Percentiles rank a stretch among this genome's conserved stretches.
Evolutionary conservation across 169 alveolate genomes (phyloP).

Genomic region (Cryptosporidium xiaoi): DNA sequence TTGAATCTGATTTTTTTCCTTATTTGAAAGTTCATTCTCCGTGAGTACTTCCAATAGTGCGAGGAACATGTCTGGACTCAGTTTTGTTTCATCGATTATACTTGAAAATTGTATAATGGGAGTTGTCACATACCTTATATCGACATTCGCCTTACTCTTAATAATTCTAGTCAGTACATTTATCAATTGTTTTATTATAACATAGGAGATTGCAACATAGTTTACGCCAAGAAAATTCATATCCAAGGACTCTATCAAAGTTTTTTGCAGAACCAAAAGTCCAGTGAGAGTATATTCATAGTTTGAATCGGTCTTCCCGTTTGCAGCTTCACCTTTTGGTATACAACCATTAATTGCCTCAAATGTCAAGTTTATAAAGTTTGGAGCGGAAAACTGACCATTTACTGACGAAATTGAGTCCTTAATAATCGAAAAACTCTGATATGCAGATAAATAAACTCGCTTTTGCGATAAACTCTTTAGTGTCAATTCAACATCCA

Average conservation of each 20-base stretch:
- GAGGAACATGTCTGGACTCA: constrained; percentile 6
- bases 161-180: not conserved
- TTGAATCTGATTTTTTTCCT: constrained; percentile 23
- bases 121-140: constrained; percentile 8
- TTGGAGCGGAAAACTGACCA: constrained; percentile 33
- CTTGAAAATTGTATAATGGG: constrained; percentile 23
- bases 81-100: constrained; percentile 3
- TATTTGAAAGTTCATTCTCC: not conserved
- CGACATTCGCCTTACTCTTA: not conserved
- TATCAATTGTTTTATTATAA: constrained; percentile 21
- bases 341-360: constrained; percentile 26
- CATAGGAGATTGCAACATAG: constrained; percentile 9
- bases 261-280: constrained; percentile 35
- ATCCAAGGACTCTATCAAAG: constrained; percentile 23
- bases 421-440: constrained; percentile 30
- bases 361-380: constrained; percentile 21
- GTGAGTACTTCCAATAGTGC: constrained; percentile 10
- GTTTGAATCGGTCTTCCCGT: not conserved
- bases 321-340: not conserved
- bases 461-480: constrained; percentile 19
- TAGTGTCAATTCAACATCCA: constrained; percentile 47
- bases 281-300: constrained; percentile 19
- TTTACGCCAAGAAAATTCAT: constrained; percentile 46
- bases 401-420: constrained; percentile 5
- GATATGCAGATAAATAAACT: constrained; percentile 36